Evolutionary conservation across 495 filamentous ascomycete genomes (phyloP), one percentile per base, ranked within the genome.

Genomic region (Cryomyces minteri): DNA sequence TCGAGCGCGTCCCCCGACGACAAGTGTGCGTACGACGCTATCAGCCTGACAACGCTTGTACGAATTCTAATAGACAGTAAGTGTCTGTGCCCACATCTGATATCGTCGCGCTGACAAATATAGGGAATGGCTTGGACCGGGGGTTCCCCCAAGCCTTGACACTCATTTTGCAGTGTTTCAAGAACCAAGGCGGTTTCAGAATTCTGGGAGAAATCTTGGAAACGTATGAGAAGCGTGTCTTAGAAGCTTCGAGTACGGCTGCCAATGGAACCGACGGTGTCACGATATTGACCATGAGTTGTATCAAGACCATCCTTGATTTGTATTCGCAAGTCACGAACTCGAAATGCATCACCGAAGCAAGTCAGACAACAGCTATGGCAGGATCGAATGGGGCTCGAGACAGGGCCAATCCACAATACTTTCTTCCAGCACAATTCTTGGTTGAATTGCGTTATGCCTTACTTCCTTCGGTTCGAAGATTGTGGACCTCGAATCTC

Each of bases 361-460:
- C 88, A 4, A 61, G 63, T 40, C 74, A 79, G 50, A 77, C 80
- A 25, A 63, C 71, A 40, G 69, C 76, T 34, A 70, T 94, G 51
- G 57, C 70, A 40, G 18, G 18, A 25, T 68, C 69, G 32, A 61
- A 73, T 31, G 29, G 42, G 1, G 69, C 76, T 25, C 64, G 72
- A 43, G 70, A 74, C 33, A 67, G 67, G 29, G 67, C 71, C 31
- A 72, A 69, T 31, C 61, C 73, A 6, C 82, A 93, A 54, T 73
- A 72, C 50, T 86, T 83, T 53, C 69, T 76, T 11, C 64, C 78
- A 5, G 67, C 70, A 5, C 90, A 96, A 55, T 82, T 96, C 46
- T 57, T 94, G 8, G 80, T 99, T 32, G 90, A 96, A 57, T 63
- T 96, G 39, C 76, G 88, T 40, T 76, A 84, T 67, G 72, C 79